Evolutionary conservation across 2,329 filamentous ascomycete genomes (phyloP).

Genomic region (Zymoseptoria crescenta): DNA sequence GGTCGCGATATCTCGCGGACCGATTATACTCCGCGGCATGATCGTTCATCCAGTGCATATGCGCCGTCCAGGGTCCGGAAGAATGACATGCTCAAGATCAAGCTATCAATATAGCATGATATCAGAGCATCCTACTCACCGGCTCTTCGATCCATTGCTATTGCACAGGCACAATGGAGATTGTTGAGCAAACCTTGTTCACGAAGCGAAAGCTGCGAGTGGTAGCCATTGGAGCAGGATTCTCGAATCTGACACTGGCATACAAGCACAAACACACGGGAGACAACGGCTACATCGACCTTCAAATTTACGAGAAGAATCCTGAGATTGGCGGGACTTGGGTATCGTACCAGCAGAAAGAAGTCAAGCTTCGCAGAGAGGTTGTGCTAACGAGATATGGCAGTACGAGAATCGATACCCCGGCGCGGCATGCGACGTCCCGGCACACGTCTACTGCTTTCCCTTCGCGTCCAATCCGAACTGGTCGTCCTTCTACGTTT

Average conservation of each 20-base stretch:
- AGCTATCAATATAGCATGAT: neutral
- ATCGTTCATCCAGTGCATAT: neutral
- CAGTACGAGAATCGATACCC: conserved; percentile 11
- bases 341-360: neutral
- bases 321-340: conserved; percentile 12
- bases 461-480: conserved; percentile 26
- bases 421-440: conserved; percentile 13
- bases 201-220: conserved; percentile 9
- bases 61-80: neutral
- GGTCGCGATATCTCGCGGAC: neutral
- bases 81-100: neutral
- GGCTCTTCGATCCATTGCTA: neutral
- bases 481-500: conserved; percentile 29
- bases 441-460: conserved; percentile 18
- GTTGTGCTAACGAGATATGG: neutral
- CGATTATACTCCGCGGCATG: neutral
- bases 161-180: neutral
- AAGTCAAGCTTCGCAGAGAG: neutral
- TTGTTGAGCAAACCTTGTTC: conserved; percentile 7
- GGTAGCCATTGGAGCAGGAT: conserved; percentile 8
- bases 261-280: conserved; percentile 8
- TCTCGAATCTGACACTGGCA: conserved; percentile 5
- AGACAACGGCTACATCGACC: conserved; percentile 5
- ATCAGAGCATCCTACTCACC: neutral
- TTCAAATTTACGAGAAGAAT: conserved; percentile 10